phyloP scores from a whole-genome alignment of 192 early-diverging fungal species.

The Coemansia sp. region DNA sequence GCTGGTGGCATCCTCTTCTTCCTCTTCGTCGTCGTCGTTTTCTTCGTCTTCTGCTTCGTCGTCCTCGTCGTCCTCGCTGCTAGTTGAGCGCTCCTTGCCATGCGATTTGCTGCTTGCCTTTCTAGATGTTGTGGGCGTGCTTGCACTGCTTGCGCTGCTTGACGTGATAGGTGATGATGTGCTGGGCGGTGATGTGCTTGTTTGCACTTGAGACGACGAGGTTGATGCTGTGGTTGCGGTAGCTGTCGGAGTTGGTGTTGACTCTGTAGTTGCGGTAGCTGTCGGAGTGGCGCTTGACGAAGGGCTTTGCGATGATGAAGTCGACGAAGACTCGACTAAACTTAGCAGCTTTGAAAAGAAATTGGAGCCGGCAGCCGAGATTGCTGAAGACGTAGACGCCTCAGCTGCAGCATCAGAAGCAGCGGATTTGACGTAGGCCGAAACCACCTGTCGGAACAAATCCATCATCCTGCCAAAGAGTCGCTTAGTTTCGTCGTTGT shows the following conservation, averaged over 20 bases:
- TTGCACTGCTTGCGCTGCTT: slow-evolving; percentile 2
- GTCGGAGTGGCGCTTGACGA: background rate
- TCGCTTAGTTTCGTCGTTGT: slow-evolving; percentile 21
- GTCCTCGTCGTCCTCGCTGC: slow-evolving; percentile 6
- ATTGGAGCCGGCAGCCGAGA: background rate
- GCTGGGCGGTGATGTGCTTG: background rate
- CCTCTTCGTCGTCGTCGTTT: slow-evolving; percentile 15
- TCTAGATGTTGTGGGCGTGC: background rate
- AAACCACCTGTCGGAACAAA: slow-evolving; percentile 24
- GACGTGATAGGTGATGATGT: background rate
- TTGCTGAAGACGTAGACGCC: background rate
- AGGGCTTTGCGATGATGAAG: background rate
- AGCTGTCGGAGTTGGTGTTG: background rate
- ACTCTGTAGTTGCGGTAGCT: background rate
- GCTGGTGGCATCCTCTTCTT: background rate
- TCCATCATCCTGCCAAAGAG: slow-evolving; percentile 33
- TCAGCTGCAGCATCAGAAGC: slow-evolving; percentile 8
- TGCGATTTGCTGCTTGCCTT: slow-evolving; percentile 1
- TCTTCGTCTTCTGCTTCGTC: slow-evolving; percentile 18
- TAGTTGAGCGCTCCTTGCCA: background rate
- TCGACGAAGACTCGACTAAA: background rate
- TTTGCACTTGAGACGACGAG: background rate
- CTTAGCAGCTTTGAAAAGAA: background rate
- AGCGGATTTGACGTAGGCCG: slow-evolving; percentile 28
- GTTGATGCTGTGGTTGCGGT: background rate